Evolutionary conservation across 2,329 filamentous ascomycete genomes (phyloP), one percentile per base, ranked within the genome.

Genomic region (Aspergillus sp.): DNA sequence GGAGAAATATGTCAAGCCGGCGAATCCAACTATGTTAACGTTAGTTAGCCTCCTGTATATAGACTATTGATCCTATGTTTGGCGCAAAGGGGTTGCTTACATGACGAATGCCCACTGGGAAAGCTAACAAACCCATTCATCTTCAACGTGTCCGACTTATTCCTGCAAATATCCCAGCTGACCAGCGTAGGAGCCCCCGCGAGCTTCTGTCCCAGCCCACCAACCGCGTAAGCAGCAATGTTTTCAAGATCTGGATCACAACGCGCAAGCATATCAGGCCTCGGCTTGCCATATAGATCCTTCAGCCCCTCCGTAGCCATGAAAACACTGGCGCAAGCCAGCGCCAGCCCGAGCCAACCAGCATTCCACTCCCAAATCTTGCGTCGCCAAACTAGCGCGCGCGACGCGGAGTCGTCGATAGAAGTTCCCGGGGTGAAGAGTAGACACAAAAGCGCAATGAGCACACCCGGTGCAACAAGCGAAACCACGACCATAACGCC

Each of bases 301-400:
- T 97, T 97, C 81, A 96, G 86, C 51, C 89, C 90, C 66, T 91
- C 87, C 1, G 92, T 93, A 66, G 96, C 86, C 74, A 95, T 86
- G 79, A 89, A 96, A 4, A 89, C 83, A 2, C 85, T 80, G 2
- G 87, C 86, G 9, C 91, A 79, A 3, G 89, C 86, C 17, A 96
- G 79, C 1, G 82, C 90, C 3, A 96, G 81, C 0, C 93, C 93
- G 67, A 96, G 85, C 86, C 89, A 91, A 58, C 90, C 92, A 2
- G 86, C 86, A 70, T 97, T 91, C 72, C 90, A 86, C 73, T 97
- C 93, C 92, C 93, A 97, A 1, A 96, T 73, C 76, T 95, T 96
- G 63, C 90, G 84, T 70, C 84, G 85, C 87, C 90, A 92, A 45
- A 93, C 80, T 54, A 90, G 75, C 4, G 82, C 74, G 62, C 82